These are phyloP conservation scores for Acanthamoeba royreba DNA, from an alignment of 208 protist species.

Conservation along the genomic window DNA sequence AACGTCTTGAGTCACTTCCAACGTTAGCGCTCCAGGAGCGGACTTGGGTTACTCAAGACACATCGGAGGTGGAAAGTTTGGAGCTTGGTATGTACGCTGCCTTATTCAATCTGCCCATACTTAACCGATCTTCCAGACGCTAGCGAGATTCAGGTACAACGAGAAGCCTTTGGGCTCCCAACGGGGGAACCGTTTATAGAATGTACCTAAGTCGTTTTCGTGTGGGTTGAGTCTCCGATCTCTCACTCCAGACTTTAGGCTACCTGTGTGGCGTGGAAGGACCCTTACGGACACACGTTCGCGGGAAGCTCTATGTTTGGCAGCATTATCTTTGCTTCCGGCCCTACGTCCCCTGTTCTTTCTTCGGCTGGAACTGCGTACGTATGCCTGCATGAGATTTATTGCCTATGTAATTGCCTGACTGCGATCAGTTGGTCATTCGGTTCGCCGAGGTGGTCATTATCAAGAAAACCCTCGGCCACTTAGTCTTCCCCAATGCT, in stretches of 20 bases:
- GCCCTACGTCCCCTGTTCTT: background rate
- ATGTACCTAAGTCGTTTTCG: background rate
- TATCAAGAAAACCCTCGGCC: background rate
- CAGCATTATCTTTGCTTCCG: slow-evolving; percentile 7
- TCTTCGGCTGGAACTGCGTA: background rate
- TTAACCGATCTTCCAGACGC: background rate
- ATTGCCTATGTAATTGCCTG: background rate
- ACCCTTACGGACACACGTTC: background rate
- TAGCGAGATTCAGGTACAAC: background rate
- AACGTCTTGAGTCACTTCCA: no score
- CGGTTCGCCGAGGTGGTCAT: background rate
- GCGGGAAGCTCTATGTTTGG: slow-evolving; percentile 8
- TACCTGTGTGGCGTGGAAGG: background rate
- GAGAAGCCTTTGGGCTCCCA: background rate
- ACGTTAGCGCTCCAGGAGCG: background rate
- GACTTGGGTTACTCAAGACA: background rate
- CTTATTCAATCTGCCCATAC: background rate
- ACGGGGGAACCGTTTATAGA: background rate
- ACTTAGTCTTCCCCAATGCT: background rate
- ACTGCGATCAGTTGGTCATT: background rate
- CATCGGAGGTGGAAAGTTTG: background rate
- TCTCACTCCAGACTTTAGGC: background rate
- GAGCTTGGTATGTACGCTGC: background rate
- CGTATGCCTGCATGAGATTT: background rate
- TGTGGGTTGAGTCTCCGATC: background rate